Conservation (phyloP, 768 basidiomycete genomes). For the Lanmaoa pseudosensibilis region DNA sequence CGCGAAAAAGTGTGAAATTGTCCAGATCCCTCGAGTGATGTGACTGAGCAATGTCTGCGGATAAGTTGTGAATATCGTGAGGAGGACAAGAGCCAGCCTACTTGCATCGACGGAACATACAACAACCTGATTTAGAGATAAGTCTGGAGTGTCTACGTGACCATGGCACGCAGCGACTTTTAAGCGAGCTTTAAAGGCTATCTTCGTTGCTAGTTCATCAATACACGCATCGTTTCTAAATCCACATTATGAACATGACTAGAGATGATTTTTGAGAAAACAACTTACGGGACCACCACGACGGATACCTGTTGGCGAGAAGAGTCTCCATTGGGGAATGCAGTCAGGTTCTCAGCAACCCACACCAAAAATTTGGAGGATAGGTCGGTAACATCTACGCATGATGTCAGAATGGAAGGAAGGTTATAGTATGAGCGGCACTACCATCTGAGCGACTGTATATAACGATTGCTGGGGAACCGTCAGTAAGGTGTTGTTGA, state of each 20-base stretch:
- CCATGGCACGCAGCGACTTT: slow-evolving; percentile 15
- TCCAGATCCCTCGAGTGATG: slow-evolving; percentile 37
- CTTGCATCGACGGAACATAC: slow-evolving; percentile 44
- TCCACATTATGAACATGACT: not conserved
- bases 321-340: not conserved
- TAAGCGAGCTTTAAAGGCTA: slow-evolving; percentile 18
- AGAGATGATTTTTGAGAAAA: not conserved
- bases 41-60: slow-evolving; percentile 42
- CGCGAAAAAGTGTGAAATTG: slow-evolving; percentile 44
- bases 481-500: not conserved
- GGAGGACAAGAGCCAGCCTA: slow-evolving; percentile 5
- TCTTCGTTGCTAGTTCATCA: slow-evolving; percentile 16
- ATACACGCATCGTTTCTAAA: slow-evolving; percentile 13
- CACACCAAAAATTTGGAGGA: slow-evolving; percentile 22
- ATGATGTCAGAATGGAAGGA: slow-evolving; percentile 1
- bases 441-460: slow-evolving; percentile 21
- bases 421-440: not conserved
- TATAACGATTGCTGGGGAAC: slow-evolving; percentile 20
- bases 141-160: slow-evolving; percentile 16
- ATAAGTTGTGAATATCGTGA: slow-evolving; percentile 4
- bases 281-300: slow-evolving; percentile 22
- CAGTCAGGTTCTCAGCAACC: slow-evolving; percentile 1
- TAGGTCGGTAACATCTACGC: slow-evolving; percentile 19
- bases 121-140: slow-evolving; percentile 35
- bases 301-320: slow-evolving; percentile 13